These are phyloP conservation scores for Antrodiella citrinella DNA, from an alignment of 768 basidiomycete species.

Conservation along the genomic window DNA sequence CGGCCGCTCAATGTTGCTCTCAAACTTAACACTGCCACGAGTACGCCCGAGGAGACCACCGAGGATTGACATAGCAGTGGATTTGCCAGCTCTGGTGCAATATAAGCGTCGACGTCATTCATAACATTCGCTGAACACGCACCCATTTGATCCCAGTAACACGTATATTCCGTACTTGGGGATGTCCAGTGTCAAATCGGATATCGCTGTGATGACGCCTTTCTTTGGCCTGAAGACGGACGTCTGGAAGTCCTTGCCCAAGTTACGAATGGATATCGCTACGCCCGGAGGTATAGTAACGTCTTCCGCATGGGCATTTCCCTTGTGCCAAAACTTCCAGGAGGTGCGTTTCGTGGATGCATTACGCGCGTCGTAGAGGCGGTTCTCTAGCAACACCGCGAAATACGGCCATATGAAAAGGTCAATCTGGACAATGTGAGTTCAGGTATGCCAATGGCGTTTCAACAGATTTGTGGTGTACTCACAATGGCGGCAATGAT, in stretches of 20 bases:
- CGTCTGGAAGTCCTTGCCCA: constrained; percentile 50
- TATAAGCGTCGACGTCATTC: not conserved
- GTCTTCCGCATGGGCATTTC: constrained; percentile 3
- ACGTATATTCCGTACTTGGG: constrained; percentile 74
- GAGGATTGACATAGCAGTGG: constrained; percentile 60
- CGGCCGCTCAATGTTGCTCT: constrained; percentile 44
- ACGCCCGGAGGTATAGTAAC: constrained; percentile 27
- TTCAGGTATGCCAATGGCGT: not conserved
- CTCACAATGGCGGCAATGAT: constrained; percentile 60
- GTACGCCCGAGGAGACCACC: constrained; percentile 54
- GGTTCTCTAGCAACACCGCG: constrained; percentile 49
- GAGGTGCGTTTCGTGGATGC: constrained; percentile 12
- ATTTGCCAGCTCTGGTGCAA: constrained; percentile 60
- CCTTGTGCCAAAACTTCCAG: constrained; percentile 19
- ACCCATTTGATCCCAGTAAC: constrained; percentile 67
- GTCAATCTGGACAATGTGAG: constrained; percentile 40
- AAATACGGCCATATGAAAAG: constrained; percentile 70
- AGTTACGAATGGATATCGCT: constrained; percentile 55
- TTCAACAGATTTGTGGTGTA: constrained; percentile 4
- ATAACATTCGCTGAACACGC: constrained; percentile 4
- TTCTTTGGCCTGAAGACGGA: constrained; percentile 41
- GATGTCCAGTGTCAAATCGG: constrained; percentile 58
- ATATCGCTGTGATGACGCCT: constrained; percentile 49
- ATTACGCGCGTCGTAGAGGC: constrained; percentile 51
- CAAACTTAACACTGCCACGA: constrained; percentile 47